These are phyloP conservation scores for Globomyces pollinis-pini DNA, from an alignment of 192 early-diverging fungal genomes.

Conservation along the genomic window DNA sequence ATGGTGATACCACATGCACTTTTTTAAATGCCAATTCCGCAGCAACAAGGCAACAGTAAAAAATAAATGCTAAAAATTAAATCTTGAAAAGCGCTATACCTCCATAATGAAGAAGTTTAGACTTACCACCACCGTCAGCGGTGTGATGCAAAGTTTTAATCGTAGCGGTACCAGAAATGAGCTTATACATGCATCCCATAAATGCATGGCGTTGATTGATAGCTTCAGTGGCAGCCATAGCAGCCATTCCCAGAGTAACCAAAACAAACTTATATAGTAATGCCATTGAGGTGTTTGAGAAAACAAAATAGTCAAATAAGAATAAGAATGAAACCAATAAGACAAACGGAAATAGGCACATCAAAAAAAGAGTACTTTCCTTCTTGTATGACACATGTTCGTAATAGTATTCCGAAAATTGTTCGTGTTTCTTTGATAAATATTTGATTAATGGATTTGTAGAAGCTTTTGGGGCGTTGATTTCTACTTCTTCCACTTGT, in stretches of 20 bases:
- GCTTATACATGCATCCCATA: slow-evolving; percentile 1
- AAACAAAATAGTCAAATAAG: not conserved
- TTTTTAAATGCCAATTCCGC: not conserved
- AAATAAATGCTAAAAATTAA: not conserved
- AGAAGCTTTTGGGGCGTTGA: not conserved
- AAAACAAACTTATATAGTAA: not conserved
- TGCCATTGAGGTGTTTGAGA: not conserved
- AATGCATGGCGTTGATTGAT: slow-evolving; percentile 7
- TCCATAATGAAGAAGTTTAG: not conserved
- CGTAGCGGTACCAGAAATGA: not conserved
- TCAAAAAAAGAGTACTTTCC: not conserved
- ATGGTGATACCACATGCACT: not conserved
- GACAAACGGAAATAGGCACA: not conserved
- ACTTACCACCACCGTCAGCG: not conserved
- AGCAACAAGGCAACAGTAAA: not conserved
- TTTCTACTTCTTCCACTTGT: not conserved
- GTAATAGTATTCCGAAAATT: not conserved
- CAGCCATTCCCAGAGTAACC: not conserved
- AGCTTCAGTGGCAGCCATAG: not conserved
- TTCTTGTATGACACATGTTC: slow-evolving; percentile 2
- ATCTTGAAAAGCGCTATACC: not conserved
- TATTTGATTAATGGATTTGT: not conserved
- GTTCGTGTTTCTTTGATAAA: not conserved
- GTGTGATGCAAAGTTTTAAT: not conserved
- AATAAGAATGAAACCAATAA: not conserved